Evolutionary conservation across 1,139 yeast genomes (phyloP).

Genomic region (Kodamaea alishanica): DNA sequence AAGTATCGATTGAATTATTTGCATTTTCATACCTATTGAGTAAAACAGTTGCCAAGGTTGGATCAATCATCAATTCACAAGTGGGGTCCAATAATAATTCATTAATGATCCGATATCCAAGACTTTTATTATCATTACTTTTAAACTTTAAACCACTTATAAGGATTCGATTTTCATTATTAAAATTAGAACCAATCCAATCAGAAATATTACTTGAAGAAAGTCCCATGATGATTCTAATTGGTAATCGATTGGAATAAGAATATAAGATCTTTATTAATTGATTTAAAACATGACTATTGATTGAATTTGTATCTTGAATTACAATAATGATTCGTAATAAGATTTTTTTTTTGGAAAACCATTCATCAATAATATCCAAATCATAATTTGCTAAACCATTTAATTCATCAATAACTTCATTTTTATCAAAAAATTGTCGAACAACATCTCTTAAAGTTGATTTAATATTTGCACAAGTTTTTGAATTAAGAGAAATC

Average conservation of each 20-base stretch:
- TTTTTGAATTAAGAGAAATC: slow-evolving; percentile 41
- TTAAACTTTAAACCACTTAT: slow-evolving; percentile 43
- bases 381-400: slow-evolving; percentile 48
- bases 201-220: slow-evolving; percentile 43
- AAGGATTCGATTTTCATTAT: slow-evolving; percentile 28
- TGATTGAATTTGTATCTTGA: slow-evolving; percentile 66
- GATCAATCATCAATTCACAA: slow-evolving; percentile 18
- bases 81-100: slow-evolving; percentile 27
- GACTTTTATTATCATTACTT: slow-evolving; percentile 38
- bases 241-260: slow-evolving; percentile 33
- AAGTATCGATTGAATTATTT: slow-evolving; percentile 50
- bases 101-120: slow-evolving; percentile 37
- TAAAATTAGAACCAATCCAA: slow-evolving; percentile 37
- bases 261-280: slow-evolving; percentile 46
- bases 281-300: slow-evolving; percentile 47
- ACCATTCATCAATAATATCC: slow-evolving; percentile 51
- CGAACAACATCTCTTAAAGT: slow-evolving; percentile 37
- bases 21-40: slow-evolving; percentile 39
- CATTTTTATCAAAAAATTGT: slow-evolving; percentile 23
- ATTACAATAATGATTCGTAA: slow-evolving; percentile 43
- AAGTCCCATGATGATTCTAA: slow-evolving; percentile 51
- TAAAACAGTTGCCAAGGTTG: slow-evolving; percentile 33
- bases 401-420: slow-evolving; percentile 19
- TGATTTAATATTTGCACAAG: slow-evolving; percentile 39
- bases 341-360: slow-evolving; percentile 9